phyloP scores from a whole-genome alignment of 2,329 filamentous ascomycete genomes.

The Cordyceps pruinosa region DNA sequence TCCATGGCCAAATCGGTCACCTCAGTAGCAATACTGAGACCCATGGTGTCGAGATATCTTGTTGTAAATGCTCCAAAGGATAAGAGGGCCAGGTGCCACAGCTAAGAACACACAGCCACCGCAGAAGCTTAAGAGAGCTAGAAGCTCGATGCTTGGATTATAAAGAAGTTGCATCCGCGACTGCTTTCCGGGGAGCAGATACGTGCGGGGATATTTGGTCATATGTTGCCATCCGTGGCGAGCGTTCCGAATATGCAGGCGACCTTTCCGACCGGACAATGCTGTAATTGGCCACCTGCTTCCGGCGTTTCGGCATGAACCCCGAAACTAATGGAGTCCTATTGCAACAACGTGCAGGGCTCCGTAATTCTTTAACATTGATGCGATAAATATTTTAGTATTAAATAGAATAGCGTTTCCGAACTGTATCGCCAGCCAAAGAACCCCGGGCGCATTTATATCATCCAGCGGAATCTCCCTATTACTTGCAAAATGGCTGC shows the following conservation, averaged over 20 bases:
- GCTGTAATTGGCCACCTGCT: background rate
- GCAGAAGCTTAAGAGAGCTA: background rate
- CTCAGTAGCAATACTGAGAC: constrained; percentile 7
- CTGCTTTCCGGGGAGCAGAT: background rate
- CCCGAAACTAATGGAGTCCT: background rate
- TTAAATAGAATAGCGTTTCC: background rate
- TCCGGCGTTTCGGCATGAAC: background rate
- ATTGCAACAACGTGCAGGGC: background rate
- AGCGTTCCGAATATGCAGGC: background rate
- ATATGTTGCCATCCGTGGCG: background rate
- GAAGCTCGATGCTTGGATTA: background rate
- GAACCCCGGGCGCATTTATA: background rate
- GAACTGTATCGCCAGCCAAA: background rate
- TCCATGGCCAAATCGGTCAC: constrained; percentile 21
- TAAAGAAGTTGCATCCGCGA: background rate
- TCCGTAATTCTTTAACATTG: background rate
- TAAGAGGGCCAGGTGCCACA: background rate
- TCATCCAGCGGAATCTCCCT: background rate
- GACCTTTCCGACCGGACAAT: background rate
- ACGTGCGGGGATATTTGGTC: background rate
- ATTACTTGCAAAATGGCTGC: constrained; percentile 18
- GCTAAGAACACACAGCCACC: too few relatives aligned
- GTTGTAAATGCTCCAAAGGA: background rate
- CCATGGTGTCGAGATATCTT: constrained; percentile 1
- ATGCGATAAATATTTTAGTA: background rate